Evolutionary conservation across 1,284 basidiomycete genomes (phyloP).

Genomic region (Pseudozyma sp.): DNA sequence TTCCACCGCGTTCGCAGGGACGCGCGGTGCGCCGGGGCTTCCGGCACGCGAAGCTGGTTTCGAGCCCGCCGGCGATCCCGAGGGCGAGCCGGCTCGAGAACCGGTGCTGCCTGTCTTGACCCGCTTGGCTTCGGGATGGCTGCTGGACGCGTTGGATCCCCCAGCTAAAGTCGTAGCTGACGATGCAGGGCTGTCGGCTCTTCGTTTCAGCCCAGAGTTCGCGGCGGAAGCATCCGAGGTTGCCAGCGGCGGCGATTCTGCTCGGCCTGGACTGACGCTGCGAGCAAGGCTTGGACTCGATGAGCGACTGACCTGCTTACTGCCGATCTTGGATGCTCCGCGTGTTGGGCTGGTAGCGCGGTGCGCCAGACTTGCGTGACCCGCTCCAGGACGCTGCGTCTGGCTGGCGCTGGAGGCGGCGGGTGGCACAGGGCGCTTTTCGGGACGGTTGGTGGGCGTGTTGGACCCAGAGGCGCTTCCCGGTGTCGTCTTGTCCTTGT

Average conservation of each 20-base stretch:
- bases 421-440: conserved; percentile 39
- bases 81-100: conserved; percentile 32
- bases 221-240: conserved; percentile 7
- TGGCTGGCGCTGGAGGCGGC: neutral
- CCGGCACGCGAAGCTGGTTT: conserved; percentile 41
- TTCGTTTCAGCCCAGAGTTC: conserved; percentile 39
- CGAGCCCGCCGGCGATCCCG: conserved; percentile 30
- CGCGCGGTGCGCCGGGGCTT: conserved; percentile 39
- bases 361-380: conserved; percentile 56
- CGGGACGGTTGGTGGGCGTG: conserved; percentile 35
- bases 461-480: conserved; percentile 36
- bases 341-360: conserved; percentile 54
- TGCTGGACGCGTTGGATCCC: conserved; percentile 2
- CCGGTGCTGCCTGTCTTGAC: conserved; percentile 38
- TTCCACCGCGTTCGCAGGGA: conserved; percentile 53
- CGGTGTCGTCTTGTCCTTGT: conserved; percentile 34
- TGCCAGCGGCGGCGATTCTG: conserved; percentile 38
- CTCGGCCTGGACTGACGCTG: conserved; percentile 31
- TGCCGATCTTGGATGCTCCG: conserved; percentile 47
- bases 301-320: conserved; percentile 49
- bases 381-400: conserved; percentile 51
- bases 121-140: conserved; percentile 50
- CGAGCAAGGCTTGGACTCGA: conserved; percentile 36
- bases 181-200: conserved; percentile 27
- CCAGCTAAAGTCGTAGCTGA: conserved; percentile 5